Evolutionary conservation across 1,284 basidiomycete species (phyloP), one percentile per base, ranked within the genome.

Genomic region (Pseudozyma thailandica): DNA sequence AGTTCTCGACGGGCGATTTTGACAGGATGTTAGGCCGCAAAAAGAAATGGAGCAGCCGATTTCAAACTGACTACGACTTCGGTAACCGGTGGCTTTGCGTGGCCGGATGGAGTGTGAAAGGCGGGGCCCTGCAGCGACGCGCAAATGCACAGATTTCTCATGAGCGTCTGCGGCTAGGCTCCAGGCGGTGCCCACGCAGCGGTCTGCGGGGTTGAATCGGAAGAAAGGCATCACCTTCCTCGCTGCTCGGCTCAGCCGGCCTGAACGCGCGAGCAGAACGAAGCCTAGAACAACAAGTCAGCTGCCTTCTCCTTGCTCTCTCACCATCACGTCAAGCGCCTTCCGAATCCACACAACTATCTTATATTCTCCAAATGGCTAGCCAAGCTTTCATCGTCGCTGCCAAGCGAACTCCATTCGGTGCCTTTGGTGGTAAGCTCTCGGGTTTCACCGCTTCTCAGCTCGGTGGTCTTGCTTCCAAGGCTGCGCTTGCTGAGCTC

Each of bases 361-460:
- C 26, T 27, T 7, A 18, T 35, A 12, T 23, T 13, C 33, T 2
- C 53, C 59, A 31, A 27, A 73, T 73, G 71, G 61, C 60, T 9
- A 60, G 47, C 30, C 62, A 66, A 52, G 80, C 80, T 42, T 84
- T 82, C 74, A 84, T 85, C 57, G 84, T 84, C 5, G 78, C 83
- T 4, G 80, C 79, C 39, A 84, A 84, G 84, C 83, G 86, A n/a
- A 87, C 86, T 0, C 85, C 86, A 6, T 87, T 87, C 62, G 86
- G 86, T 23, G 84, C 86, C 1, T 87, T 86, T 62, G 86, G 86
- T 23, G 86, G 86, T 56, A 85, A 85, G 81, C 84, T 78, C 54
- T 35, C 60, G 45, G 52, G 63, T 27, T 49, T 72, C 38, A 72
- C 65, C 23, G 75, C 78, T 10, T 63, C 80, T 16, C 73, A 86